These are phyloP conservation scores for Oryza brachyantha DNA, from an alignment of 176 grass and related monocot genomes.

Conservation along the genomic window DNA sequence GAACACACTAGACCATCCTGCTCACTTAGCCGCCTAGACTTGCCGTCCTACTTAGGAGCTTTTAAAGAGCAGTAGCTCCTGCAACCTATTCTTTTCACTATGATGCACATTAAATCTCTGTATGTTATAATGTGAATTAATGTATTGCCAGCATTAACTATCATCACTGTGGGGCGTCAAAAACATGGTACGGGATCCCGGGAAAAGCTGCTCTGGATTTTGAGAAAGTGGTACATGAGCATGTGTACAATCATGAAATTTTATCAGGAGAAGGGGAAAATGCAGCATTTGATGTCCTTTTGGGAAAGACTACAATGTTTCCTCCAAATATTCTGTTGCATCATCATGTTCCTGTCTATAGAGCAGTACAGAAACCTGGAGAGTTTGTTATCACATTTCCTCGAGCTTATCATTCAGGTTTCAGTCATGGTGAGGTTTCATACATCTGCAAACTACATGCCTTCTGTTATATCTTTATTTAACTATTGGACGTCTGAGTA, in stretches of 20 bases:
- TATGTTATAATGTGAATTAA: slow-evolving; percentile 29
- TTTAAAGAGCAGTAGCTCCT: too few species aligned
- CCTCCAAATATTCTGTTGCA: slow-evolving; percentile 86
- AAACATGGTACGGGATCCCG: slow-evolving; percentile 93
- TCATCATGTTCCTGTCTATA: slow-evolving; percentile 80
- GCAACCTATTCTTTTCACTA: slow-evolving; percentile 22
- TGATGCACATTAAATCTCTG: neutral
- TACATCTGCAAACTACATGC: neutral
- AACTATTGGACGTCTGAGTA: slow-evolving; percentile 10
- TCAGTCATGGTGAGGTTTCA: slow-evolving; percentile 73
- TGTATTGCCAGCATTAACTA: slow-evolving; percentile 77
- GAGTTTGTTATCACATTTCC: slow-evolving; percentile 96
- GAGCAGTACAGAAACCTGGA: slow-evolving; percentile 86
- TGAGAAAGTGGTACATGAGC: slow-evolving; percentile 70
- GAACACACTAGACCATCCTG: too few species aligned
- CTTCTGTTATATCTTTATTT: slow-evolving; percentile 4
- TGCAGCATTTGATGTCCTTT: slow-evolving; percentile 90
- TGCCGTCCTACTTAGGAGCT: too few species aligned
- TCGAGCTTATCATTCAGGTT: slow-evolving; percentile 90
- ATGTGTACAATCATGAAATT: slow-evolving; percentile 79
- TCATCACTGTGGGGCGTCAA: slow-evolving; percentile 93
- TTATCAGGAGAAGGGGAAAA: slow-evolving; percentile 73
- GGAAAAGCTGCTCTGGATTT: slow-evolving; percentile 85
- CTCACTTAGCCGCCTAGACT: too few species aligned
- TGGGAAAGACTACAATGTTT: slow-evolving; percentile 97